Conservation (phyloP, 768 basidiomycete species). For the Phaffia australis region DNA sequence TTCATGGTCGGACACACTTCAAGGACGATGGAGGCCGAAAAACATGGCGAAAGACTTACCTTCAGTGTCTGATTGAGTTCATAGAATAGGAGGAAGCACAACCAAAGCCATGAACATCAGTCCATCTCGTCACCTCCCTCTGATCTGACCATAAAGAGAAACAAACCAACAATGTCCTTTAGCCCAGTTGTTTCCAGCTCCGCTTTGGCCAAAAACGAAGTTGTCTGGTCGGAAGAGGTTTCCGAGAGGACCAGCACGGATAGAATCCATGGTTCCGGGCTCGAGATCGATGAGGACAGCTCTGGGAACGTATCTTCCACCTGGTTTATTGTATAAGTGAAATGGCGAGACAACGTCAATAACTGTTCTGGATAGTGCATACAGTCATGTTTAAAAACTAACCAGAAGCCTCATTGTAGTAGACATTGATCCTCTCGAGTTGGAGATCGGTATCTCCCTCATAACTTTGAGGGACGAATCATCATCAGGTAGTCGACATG, state of each 20-base stretch:
- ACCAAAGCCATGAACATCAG: neutral
- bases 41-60: neutral
- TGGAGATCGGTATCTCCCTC: slow-evolving; percentile 89
- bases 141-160: neutral
- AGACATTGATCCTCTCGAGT: slow-evolving; percentile 86
- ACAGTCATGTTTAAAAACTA: slow-evolving; percentile 4
- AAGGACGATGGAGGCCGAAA: neutral
- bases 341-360: neutral
- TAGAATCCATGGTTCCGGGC: slow-evolving; percentile 58
- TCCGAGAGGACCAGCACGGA: slow-evolving; percentile 55
- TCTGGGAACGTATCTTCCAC: slow-evolving; percentile 96
- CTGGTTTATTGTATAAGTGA: slow-evolving; percentile 13
- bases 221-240: slow-evolving; percentile 42
- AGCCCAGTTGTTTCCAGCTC: slow-evolving; percentile 99
- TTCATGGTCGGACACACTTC: too few species aligned
- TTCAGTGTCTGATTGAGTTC: slow-evolving; percentile 7
- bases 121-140: neutral
- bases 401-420: slow-evolving; percentile 88
- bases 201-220: slow-evolving; percentile 83
- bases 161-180: slow-evolving; percentile 55
- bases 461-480: slow-evolving; percentile 44
- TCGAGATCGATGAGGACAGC: slow-evolving; percentile 95
- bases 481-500: neutral
- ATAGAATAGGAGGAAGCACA: neutral
- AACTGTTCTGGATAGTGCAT: neutral